Evolutionary conservation across 257 asterid genomes (phyloP).

Genomic region (Plantago elongata): DNA sequence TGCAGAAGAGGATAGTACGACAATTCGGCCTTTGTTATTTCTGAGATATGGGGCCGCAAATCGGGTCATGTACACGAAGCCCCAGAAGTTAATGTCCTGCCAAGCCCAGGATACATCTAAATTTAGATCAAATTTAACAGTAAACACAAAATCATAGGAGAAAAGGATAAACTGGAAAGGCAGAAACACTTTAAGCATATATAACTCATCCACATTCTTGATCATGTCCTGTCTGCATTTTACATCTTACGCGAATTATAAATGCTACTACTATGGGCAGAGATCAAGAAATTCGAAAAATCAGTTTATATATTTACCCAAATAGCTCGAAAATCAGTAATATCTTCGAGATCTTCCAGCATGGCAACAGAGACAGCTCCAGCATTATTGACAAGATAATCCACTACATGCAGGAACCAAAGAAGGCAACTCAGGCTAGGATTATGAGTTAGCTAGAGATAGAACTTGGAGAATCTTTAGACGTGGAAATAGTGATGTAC

Average conservation of each 20-base stretch:
- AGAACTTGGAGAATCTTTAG: too few relatives aligned
- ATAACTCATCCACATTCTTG: too few relatives aligned
- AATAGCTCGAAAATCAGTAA: conserved; percentile 32
- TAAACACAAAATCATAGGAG: too few relatives aligned
- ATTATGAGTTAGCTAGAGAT: background rate
- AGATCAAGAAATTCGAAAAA: too few relatives aligned
- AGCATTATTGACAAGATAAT: conserved; percentile 59
- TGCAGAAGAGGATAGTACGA: conserved; percentile 50
- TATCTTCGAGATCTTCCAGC: conserved; percentile 50
- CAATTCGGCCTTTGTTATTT: conserved; percentile 49
- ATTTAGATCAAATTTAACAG: too few relatives aligned
- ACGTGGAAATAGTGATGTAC: too few relatives aligned
- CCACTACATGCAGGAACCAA: conserved; percentile 37
- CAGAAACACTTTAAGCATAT: too few relatives aligned
- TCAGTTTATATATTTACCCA: conserved; percentile 27
- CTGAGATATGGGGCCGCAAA: conserved; percentile 57
- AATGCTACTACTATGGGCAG: background rate
- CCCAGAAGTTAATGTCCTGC: conserved; percentile 78
- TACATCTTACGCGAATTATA: too few relatives aligned
- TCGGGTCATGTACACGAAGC: conserved; percentile 45
- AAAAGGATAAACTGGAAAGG: too few relatives aligned
- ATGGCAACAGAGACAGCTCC: conserved; percentile 36
- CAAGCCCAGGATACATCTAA: background rate
- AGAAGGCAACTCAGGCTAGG: background rate
- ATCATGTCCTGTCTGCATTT: too few relatives aligned